These are phyloP conservation scores for Immersiporthe knoxdaviesiana DNA, from an alignment of 2,329 filamentous ascomycete species.

Conservation along the genomic window DNA sequence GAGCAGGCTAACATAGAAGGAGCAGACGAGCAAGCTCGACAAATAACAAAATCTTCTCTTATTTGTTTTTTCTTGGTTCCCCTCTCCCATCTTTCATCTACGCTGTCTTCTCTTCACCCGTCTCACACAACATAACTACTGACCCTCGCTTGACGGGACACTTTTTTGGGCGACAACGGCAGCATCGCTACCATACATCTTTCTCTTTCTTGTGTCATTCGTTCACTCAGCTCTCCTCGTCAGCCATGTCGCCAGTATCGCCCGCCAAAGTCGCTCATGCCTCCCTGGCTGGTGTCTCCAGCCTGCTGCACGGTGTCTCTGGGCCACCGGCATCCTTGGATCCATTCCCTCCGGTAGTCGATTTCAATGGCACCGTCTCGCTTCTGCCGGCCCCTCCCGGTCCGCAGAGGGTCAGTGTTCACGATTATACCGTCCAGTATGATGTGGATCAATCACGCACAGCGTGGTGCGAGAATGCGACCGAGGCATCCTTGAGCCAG, in stretches of 20 bases:
- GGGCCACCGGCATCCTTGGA: not conserved
- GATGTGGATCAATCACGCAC: not conserved
- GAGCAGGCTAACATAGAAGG: constrained; percentile 1
- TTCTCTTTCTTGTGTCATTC: constrained; percentile 19
- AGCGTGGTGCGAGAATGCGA: not conserved
- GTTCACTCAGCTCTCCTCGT: not conserved
- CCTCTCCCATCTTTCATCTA: not conserved
- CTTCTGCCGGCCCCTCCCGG: constrained; percentile 6
- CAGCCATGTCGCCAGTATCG: constrained; percentile 22
- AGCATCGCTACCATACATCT: constrained; percentile 11
- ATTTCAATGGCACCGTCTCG: constrained; percentile 17
- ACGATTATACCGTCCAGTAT: not conserved
- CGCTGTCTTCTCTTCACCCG: constrained; percentile 11
- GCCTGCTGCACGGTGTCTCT: not conserved
- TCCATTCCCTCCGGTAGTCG: not conserved
- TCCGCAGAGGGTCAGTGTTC: constrained; percentile 11
- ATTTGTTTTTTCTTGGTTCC: not conserved
- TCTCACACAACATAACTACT: constrained; percentile 4
- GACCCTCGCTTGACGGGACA: constrained; percentile 19
- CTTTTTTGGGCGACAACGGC: constrained; percentile 13
- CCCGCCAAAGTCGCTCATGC: constrained; percentile 8
- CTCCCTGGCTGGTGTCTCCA: constrained; percentile 8
- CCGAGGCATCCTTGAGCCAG: not conserved
- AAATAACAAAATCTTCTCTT: constrained; percentile 9
- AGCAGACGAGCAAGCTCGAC: not conserved